Evolutionary conservation across 305 asterid genomes (phyloP).

Genomic region (Stenogyne calaminthoides): DNA sequence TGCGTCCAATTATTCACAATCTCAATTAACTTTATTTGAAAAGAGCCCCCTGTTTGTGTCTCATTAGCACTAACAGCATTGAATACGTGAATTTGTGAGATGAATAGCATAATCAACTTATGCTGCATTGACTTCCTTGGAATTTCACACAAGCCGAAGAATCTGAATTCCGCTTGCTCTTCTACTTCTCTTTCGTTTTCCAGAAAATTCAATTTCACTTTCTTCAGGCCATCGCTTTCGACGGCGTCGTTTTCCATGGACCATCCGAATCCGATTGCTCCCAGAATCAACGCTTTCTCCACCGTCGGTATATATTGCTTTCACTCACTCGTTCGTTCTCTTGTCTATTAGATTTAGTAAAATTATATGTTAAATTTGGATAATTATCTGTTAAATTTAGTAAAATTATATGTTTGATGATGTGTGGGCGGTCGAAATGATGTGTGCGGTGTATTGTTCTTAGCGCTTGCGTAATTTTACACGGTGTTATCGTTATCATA

Average conservation of each 20-base stretch:
- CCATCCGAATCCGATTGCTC: slow-evolving; percentile 30
- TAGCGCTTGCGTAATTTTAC: not conserved
- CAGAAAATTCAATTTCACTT: slow-evolving; percentile 26
- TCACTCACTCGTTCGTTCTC: not conserved
- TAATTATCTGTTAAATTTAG: not conserved
- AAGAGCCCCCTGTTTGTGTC: not conserved
- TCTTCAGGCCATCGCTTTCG: slow-evolving; percentile 3
- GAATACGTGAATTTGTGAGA: slow-evolving; percentile 25
- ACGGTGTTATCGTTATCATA: not conserved
- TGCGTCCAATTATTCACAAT: slow-evolving; percentile 18
- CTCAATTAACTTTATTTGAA: not conserved
- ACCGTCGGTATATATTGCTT: slow-evolving; percentile 32
- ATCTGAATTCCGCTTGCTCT: slow-evolving; percentile 24
- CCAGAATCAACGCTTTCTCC: slow-evolving; percentile 35
- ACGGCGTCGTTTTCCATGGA: slow-evolving; percentile 38
- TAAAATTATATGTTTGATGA: not conserved
- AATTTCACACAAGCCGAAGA: slow-evolving; percentile 12
- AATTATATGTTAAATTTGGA: not conserved
- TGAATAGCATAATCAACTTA: slow-evolving; percentile 29
- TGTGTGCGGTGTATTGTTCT: slow-evolving; percentile 17
- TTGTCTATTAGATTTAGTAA: not conserved
- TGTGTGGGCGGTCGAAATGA: not conserved
- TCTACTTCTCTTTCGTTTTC: slow-evolving; percentile 28
- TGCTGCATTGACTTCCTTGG: slow-evolving; percentile 20
- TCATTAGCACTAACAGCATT: slow-evolving; percentile 10